Evolutionary conservation across 495 filamentous ascomycete species (phyloP), one percentile per base, ranked within the genome.

Genomic region (Tuber umbilicatum): DNA sequence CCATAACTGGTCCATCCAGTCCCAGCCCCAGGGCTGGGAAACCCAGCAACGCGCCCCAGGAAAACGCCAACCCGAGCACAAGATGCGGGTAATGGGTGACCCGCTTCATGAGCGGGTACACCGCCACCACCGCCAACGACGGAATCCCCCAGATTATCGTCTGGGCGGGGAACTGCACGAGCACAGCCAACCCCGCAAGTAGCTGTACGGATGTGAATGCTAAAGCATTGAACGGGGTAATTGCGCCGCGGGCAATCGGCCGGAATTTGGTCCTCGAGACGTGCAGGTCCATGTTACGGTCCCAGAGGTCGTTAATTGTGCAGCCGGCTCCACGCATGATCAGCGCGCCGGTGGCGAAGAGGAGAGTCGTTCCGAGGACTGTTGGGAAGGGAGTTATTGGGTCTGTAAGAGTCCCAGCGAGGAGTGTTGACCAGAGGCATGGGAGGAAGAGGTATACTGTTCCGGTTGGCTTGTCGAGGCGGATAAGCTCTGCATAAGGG

Each of bases 271-370:
- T 99, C 38, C 95, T 90, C 43, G 89, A 85, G n/a, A 99, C 95
- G 81, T 94, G 89, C 35, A 91, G 92, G 83, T 99, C 95, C 27
- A 99, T 88, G 80, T 97, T 91, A 77, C 93, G 90, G 84, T 98
- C 95, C 94, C 93, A 97, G 68, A 98, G 88, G 82, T 99, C 95
- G 84, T 99, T 98, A 85, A 99, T 95, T 43, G 95, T 91, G 84
- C 95, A 99, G 23, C 95, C 95, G n/a, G 95, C 95, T 41, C 95
- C 94, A 71, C 95, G 93, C 95, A 99, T 98, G 80, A 97, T 90
- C 74, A 97, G 81, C 2, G 95, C 94, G 60, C 95, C 95, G 14
- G 88, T 84, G 82, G 95, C 90, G 86, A 99, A 99, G 72, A 97
- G 89, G 2, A 89, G 84, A 2, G 87, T 87, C 2, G 92, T 96